A percentile compares a stretch with the other conserved stretches of the same genome.
Conservation (phyloP, 2,329 filamentous ascomycete genomes). For the Cadophora malorum region DNA sequence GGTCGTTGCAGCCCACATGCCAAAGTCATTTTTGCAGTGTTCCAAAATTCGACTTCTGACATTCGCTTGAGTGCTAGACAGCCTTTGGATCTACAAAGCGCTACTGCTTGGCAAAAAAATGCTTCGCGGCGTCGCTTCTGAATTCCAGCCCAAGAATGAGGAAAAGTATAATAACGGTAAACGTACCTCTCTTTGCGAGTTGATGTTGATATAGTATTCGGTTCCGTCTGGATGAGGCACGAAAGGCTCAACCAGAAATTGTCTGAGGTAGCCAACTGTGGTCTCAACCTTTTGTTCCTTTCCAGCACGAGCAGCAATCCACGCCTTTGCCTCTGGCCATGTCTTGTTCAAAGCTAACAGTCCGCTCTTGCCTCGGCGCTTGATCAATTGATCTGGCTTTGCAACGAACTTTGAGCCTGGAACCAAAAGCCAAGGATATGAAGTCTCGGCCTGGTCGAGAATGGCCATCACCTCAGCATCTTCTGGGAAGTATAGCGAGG, state of each 20-base stretch:
- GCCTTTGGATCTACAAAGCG: background rate
- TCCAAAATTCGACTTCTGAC: constrained; percentile 40
- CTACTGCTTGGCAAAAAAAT: constrained; percentile 11
- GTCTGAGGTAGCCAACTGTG: constrained; percentile 84
- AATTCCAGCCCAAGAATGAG: background rate
- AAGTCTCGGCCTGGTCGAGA: constrained; percentile 93
- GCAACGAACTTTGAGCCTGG: constrained; percentile 91
- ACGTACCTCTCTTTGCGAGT: constrained; percentile 98
- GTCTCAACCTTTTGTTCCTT: constrained; percentile 95
- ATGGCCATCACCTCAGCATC: constrained; percentile 82
- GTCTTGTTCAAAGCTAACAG: constrained; percentile 96
- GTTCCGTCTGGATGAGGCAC: constrained; percentile 94
- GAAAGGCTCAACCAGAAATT: constrained; percentile 98
- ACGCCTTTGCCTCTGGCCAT: constrained; percentile 91
- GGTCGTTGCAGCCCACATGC: constrained; percentile 35
- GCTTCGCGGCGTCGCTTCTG: constrained; percentile 6
- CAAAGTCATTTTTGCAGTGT: background rate
- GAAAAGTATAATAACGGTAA: constrained; percentile 26
- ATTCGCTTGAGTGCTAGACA: constrained; percentile 44
- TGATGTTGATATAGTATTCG: constrained; percentile 99
- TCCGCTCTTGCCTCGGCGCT: constrained; percentile 98
- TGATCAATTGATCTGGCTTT: constrained; percentile 99
- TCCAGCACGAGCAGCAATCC: constrained; percentile 90
- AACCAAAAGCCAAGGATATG: constrained; percentile 93
- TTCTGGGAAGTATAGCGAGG: constrained; percentile 90